Percentiles rank a stretch among this genome's conserved stretches.
These are phyloP conservation scores for Trypanosomatidae sp. DNA, from an alignment of 208 protist genomes.

Conservation along the genomic window DNA sequence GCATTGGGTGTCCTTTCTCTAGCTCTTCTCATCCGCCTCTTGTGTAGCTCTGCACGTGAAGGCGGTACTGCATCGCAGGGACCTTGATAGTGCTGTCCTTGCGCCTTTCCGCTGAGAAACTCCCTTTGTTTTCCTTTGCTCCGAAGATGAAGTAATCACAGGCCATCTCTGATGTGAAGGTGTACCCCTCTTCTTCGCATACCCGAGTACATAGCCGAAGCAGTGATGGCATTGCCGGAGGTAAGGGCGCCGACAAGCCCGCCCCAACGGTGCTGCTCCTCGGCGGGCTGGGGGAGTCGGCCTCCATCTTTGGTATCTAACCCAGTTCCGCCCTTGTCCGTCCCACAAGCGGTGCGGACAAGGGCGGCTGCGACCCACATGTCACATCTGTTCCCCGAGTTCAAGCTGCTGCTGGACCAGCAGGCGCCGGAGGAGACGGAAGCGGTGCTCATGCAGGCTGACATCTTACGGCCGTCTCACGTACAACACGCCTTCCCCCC, in stretches of 20 bases:
- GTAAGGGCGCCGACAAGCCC: neutral
- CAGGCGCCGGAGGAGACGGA: neutral
- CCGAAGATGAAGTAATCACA: neutral
- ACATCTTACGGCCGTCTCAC: constrained; percentile 28
- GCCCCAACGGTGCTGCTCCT: constrained; percentile 53
- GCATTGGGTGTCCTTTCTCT: neutral
- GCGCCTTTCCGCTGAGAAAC: neutral
- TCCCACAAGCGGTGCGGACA: constrained; percentile 47
- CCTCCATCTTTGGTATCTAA: constrained; percentile 78
- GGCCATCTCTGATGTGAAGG: neutral
- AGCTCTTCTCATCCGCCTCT: neutral
- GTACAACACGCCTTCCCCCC: constrained; percentile 17
- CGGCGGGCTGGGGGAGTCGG: constrained; percentile 87
- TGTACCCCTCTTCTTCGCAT: neutral
- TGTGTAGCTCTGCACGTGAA: neutral
- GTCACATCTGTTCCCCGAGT: constrained; percentile 32
- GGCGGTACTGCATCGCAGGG: neutral
- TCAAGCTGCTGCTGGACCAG: constrained; percentile 50
- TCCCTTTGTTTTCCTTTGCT: neutral
- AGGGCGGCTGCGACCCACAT: constrained; percentile 37
- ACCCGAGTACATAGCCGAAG: neutral
- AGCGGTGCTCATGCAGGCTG: constrained; percentile 84
- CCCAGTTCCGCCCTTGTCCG: constrained; percentile 34
- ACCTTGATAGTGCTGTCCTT: neutral
- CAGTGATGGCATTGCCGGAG: neutral